Evolutionary conservation across 2,329 filamentous ascomycete species (phyloP).

Genomic region (Endothia cerciana): DNA sequence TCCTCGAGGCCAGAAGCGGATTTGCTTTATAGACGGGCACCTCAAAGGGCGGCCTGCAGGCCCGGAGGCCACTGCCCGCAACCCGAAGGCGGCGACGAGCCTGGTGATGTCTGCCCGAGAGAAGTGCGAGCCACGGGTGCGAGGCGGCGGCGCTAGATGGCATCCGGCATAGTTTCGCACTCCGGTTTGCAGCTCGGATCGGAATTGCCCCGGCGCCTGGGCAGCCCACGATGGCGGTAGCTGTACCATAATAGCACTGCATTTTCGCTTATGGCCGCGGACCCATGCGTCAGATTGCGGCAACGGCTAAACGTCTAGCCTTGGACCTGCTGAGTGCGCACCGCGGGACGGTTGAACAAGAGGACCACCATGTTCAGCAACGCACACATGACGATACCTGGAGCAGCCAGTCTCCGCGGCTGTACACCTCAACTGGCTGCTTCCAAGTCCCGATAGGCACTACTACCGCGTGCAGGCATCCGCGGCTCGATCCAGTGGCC

Average conservation of each 20-base stretch:
- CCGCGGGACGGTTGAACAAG: too few species aligned
- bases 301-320: neutral
- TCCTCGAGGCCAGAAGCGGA: neutral
- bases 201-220: neutral
- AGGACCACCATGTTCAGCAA: neutral
- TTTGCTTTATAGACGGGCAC: neutral
- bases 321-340: neutral
- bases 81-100: neutral
- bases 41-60: neutral
- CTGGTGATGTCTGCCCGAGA: slow-evolving; percentile 2
- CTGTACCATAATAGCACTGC: too few species aligned
- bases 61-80: too few species aligned
- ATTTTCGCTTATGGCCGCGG: too few species aligned
- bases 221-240: neutral
- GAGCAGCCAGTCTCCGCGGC: neutral
- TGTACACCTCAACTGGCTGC: neutral
- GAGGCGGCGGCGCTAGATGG: neutral
- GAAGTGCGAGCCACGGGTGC: neutral
- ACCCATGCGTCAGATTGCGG: too few species aligned
- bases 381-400: neutral
- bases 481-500: neutral
- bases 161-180: neutral
- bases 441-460: neutral
- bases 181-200: neutral
- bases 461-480: neutral